Evolutionary conservation across 2,329 filamentous ascomycete genomes (phyloP).

Genomic region (Phoma herbarum): DNA sequence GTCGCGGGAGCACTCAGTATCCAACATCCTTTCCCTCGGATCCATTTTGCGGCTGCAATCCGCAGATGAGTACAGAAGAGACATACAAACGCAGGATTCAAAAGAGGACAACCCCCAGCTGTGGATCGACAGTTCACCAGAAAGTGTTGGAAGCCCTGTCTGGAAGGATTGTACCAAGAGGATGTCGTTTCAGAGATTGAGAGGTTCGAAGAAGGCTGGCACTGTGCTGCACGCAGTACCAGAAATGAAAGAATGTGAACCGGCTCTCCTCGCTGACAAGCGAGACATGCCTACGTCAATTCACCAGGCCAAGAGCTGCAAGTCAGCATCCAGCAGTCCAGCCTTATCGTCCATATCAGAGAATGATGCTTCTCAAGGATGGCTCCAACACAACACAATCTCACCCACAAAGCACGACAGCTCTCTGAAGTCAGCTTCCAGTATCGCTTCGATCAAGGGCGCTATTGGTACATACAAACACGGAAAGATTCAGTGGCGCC

Average conservation of each 20-base stretch:
- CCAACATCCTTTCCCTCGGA: slow-evolving; percentile 20
- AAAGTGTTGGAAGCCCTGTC: slow-evolving; percentile 15
- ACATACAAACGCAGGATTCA: slow-evolving; percentile 10
- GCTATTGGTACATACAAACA: slow-evolving; percentile 58
- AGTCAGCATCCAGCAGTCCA: slow-evolving; percentile 28
- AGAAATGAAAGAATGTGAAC: slow-evolving; percentile 28
- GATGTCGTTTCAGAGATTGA: slow-evolving; percentile 36
- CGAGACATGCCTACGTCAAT: slow-evolving; percentile 47
- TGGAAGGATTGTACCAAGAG: slow-evolving; percentile 22
- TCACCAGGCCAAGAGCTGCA: slow-evolving; percentile 28
- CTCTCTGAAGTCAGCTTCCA: slow-evolving; percentile 38
- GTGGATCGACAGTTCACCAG: slow-evolving; percentile 9
- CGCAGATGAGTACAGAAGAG: slow-evolving; percentile 16
- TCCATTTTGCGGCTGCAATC: slow-evolving; percentile 17
- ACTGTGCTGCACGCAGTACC: slow-evolving; percentile 51
- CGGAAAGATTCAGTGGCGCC: slow-evolving; percentile 55
- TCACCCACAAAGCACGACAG: slow-evolving; percentile 24
- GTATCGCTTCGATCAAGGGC: slow-evolving; percentile 33
- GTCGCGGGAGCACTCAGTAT: slow-evolving; percentile 22
- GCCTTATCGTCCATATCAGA: slow-evolving; percentile 28
- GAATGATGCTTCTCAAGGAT: slow-evolving; percentile 27
- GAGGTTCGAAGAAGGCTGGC: slow-evolving; percentile 33
- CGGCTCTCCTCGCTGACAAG: slow-evolving; percentile 48
- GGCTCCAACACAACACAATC: slow-evolving; percentile 29
- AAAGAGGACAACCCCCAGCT: slow-evolving; percentile 3